Evolutionary conservation across 306 rosid genomes (phyloP).

Genomic region (Potentilla sterilis): DNA sequence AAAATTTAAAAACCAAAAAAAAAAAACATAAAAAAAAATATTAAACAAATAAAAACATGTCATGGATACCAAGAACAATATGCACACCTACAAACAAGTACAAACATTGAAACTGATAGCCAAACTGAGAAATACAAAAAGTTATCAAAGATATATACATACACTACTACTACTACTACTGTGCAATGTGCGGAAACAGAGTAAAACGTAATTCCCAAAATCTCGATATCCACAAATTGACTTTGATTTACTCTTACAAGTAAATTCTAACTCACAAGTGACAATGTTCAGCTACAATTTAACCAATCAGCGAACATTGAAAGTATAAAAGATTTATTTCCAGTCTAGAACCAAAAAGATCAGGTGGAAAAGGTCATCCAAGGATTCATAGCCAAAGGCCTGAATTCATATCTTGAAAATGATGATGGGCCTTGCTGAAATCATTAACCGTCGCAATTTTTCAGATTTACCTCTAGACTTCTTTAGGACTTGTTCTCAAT

Average conservation of each 20-base stretch:
- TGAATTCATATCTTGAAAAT: neutral
- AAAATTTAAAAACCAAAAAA: no score
- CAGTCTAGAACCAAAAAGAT: neutral
- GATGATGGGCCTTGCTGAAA: neutral
- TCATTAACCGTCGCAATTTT: neutral
- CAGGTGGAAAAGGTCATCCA: neutral
- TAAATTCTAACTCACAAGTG: neutral
- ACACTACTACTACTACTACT: neutral
- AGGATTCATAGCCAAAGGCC: neutral
- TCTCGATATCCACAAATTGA: neutral
- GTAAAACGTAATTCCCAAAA: neutral
- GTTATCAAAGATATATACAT: neutral
- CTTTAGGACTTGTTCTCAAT: neutral
- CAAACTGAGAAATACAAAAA: neutral
- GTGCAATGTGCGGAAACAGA: neutral
- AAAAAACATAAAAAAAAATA: no score
- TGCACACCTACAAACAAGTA: neutral
- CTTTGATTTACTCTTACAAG: neutral
- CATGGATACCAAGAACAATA: neutral
- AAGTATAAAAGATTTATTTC: neutral
- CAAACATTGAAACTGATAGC: neutral
- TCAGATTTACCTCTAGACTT: no score
- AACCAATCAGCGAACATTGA: neutral
- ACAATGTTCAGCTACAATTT: neutral
- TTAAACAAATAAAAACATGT: neutral